phyloP scores from a whole-genome alignment of 257 asterid genomes.

The Solanum piurae region DNA sequence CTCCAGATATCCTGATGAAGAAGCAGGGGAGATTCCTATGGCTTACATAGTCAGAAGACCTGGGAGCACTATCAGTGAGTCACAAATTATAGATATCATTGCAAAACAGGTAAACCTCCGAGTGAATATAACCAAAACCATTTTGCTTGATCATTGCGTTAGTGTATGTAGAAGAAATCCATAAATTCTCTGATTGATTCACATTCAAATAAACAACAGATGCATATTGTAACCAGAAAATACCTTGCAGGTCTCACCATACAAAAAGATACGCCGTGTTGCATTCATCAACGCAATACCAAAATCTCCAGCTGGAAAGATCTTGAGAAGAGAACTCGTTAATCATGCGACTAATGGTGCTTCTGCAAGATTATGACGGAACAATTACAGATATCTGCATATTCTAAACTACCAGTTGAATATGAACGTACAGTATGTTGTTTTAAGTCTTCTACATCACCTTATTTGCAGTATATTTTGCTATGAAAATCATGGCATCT shows the following conservation, averaged over 20 bases:
- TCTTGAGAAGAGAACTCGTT: constrained; percentile 63
- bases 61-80: constrained; percentile 45
- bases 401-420: neutral
- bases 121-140: neutral
- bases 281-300: constrained; percentile 63
- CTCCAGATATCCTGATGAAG: constrained; percentile 85
- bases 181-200: neutral
- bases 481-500: neutral
- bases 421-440: neutral
- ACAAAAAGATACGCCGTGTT: constrained; percentile 67
- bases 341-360: constrained; percentile 28
- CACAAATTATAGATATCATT: constrained; percentile 56
- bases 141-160: neutral
- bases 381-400: neutral
- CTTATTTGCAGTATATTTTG: neutral
- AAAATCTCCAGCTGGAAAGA: constrained; percentile 79
- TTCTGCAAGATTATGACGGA: constrained; percentile 43
- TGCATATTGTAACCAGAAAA: neutral
- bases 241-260: constrained; percentile 61
- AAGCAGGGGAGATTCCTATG: constrained; percentile 95
- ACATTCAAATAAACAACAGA: neutral
- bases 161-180: neutral
- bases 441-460: neutral
- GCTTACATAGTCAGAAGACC: constrained; percentile 82
- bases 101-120: constrained; percentile 49